Evolutionary conservation across 2,329 filamentous ascomycete species (phyloP).

Genomic region (Cordyceps tenuipes): DNA sequence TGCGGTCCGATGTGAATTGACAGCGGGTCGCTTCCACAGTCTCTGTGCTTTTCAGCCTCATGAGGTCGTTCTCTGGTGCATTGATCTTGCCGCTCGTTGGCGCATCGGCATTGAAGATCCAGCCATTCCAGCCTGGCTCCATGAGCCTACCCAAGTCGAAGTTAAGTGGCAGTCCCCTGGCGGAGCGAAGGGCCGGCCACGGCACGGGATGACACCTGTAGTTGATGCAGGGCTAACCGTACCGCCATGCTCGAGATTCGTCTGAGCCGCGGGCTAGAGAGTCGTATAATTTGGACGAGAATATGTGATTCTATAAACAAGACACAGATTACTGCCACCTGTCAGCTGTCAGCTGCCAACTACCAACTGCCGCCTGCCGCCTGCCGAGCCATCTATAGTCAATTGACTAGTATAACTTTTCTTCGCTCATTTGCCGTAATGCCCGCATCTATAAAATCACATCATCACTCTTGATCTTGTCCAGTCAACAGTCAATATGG

Average conservation of each 20-base stretch:
- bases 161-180: too few species aligned
- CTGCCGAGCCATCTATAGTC: neutral
- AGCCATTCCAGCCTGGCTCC: conserved; percentile 17
- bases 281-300: too few species aligned
- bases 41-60: neutral
- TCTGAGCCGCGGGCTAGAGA: too few species aligned
- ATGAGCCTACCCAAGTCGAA: conserved; percentile 22
- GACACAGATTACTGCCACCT: too few species aligned
- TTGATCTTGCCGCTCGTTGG: conserved; percentile 11
- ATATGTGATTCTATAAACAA: too few species aligned
- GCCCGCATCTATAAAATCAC: neutral
- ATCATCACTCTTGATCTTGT: neutral
- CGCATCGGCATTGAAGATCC: conserved; percentile 24
- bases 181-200: too few species aligned
- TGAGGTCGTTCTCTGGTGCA: neutral
- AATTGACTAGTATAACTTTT: neutral
- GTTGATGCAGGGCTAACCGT: too few species aligned
- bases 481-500: neutral
- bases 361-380: neutral
- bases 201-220: too few species aligned
- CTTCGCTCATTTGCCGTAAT: neutral
- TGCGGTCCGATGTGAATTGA: neutral
- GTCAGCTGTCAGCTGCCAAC: neutral
- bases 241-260: too few species aligned
- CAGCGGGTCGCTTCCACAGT: neutral